Evolutionary conservation across 805 yeast genomes (phyloP), one percentile per base, ranked within the genome.

Genomic region (Pichia exigua): DNA sequence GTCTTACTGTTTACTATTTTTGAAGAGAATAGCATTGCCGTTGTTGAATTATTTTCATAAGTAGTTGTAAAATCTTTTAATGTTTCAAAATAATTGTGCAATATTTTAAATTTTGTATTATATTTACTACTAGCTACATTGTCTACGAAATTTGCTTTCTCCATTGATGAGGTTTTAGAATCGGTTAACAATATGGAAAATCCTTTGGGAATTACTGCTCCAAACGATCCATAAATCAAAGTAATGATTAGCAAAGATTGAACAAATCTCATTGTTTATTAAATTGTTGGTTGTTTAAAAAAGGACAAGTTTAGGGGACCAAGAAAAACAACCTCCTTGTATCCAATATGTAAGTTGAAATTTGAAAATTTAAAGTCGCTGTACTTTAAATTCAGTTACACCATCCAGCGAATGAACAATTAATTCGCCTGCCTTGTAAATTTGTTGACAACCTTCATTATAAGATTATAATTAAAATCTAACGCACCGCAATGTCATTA

Each of bases 21-120:
- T 44, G 51, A 51, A 2, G 57, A 53, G 42, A 59, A 52, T 24
- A 65, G 48, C 17, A 59, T 49, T 17, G 62, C 68, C 40, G 65
- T 56, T 27, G 64, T 58, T 43, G 53, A 54, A 9, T 58, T 53
- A 43, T 54, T 48, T 20, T 63, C 61, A 41, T 54, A 54, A 7
- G 42, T 26, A 2, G 17, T 15, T 2, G 53, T 44, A 47, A 58
- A 58, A 8, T 42, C 53, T 13, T 47, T 26, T 21, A 51, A 38
- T 30, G 60, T 62, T 2, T 52, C 44, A 15, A 28, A 22, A 26
- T 49, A 61, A 10, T 51, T 47, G 4, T 47, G 52, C 17, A 59
- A 27, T 9, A 43, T 46, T 1, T 56, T 42, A 13, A 50, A 20
- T 41, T 24, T 45, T 4, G 20, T 6, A 6, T 11, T 15, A 12